Evolutionary conservation across 495 filamentous ascomycete genomes (phyloP), one percentile per base, ranked within the genome.

Genomic region (Lepraria neglecta): DNA sequence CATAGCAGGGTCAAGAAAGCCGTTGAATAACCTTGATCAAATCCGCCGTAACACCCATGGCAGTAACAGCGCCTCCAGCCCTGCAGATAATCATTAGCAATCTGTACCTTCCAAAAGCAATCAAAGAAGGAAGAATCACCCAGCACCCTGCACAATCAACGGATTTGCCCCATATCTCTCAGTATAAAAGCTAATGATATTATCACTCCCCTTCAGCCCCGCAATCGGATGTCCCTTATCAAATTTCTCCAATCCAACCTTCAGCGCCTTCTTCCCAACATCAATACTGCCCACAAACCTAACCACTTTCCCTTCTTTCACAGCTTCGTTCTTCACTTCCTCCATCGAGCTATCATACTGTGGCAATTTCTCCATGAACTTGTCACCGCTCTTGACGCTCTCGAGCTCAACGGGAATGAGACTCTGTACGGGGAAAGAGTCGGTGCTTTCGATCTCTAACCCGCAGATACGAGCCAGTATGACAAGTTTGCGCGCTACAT

Each of bases 111-210:
- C 17, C 30, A 45, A 62, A 38, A 58, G 19, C 12, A 5, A 50
- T 1, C 3, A 44, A 27, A 43, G 28, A 31, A 44, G 45, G 3
- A 59, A 47, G 50, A 69, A 71, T 73, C 64, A 78, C 77, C 92
- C 94, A 43, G 91, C 92, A 61, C 94, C 94, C 78, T 96, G 91
- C 53, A 98, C 84, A 70, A 97, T 94, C 58, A 97, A 75, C 14
- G 94, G 89, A 71, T 91, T 95, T 61, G 77, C 78, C 44, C 90
- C 90, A 70, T 98, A 97, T 67, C 94, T 83, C 78, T 92, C 87
- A 48, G 94, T 97, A 74, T 94, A 95, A 80, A 98, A 96, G 80
- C 85, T 94, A 69, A 98, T 94, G 70, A 97, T 92, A 77, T 97
- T 97, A 71, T 96, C 94, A 73, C 91, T 96, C 43, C 94, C 94